These are phyloP conservation scores for Pyrus pyrifolia DNA, from an alignment of 306 rosid genomes.

Conservation along the genomic window DNA sequence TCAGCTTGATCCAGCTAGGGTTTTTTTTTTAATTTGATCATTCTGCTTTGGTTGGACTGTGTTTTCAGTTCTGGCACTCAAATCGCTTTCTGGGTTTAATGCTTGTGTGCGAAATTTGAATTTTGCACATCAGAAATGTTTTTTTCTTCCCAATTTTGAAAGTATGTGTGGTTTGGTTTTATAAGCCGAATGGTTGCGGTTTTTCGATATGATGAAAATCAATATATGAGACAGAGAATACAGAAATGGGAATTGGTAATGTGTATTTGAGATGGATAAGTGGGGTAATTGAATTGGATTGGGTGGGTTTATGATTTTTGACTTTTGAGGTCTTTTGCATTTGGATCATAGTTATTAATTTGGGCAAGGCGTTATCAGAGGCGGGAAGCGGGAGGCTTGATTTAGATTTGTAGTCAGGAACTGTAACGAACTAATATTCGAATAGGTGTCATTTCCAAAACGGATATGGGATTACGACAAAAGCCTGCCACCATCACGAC, in stretches of 20 bases:
- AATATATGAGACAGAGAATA: background rate
- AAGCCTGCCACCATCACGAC: background rate
- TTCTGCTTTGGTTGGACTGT: background rate
- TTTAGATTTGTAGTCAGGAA: conserved; percentile 5
- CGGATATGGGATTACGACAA: background rate
- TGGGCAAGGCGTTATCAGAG: background rate
- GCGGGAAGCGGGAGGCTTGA: background rate
- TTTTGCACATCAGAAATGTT: background rate
- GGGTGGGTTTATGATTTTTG: background rate
- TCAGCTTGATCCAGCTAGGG: conserved; percentile 18
- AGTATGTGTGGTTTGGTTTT: background rate
- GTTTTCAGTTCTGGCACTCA: background rate
- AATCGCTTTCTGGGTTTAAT: background rate
- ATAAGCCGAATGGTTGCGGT: background rate
- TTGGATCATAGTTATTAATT: background rate
- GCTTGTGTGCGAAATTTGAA: background rate
- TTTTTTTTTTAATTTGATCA: conserved; percentile 1
- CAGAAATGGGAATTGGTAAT: background rate
- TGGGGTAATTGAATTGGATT: background rate
- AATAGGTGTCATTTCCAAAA: background rate
- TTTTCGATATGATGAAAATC: background rate
- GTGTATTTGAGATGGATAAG: conserved; percentile 1
- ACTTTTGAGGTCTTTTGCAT: background rate
- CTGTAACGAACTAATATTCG: background rate
- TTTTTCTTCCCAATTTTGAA: background rate